phyloP scores from a whole-genome alignment of 1,284 basidiomycete genomes.

The Cutaneotrichosporon cutaneum region DNA sequence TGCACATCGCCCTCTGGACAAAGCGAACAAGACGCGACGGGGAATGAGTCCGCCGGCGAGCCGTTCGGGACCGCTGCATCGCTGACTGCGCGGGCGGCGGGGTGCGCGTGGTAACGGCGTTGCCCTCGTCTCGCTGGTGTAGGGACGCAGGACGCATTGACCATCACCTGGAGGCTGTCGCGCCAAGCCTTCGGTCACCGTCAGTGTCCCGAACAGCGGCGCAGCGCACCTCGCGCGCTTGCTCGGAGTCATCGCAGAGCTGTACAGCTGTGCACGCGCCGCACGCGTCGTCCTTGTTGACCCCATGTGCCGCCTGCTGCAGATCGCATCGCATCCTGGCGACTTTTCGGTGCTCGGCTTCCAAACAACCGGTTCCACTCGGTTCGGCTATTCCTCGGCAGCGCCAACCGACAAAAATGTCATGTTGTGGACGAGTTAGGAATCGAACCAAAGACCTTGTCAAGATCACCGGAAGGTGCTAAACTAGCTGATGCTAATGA shows the following conservation, averaged over 20 bases:
- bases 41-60: not conserved
- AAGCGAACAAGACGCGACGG: not conserved
- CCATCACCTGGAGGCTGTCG: too few relatives aligned
- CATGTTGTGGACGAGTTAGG: not conserved
- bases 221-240: too few relatives aligned
- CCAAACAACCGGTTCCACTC: not conserved
- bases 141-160: too few relatives aligned
- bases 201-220: too few relatives aligned
- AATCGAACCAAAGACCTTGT: constrained; percentile 2
- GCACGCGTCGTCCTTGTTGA: not conserved
- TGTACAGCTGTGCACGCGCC: not conserved
- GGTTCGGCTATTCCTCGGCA: not conserved
- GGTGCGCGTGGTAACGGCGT: too few relatives aligned
- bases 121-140: too few relatives aligned
- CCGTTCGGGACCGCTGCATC: not conserved
- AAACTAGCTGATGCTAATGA: not conserved
- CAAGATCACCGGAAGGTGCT: not conserved
- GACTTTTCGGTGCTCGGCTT: not conserved
- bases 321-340: not conserved
- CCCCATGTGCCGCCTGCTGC: too few relatives aligned
- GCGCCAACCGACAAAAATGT: not conserved
- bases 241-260: not conserved
- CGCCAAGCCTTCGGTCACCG: too few relatives aligned
- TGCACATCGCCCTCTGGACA: not conserved
- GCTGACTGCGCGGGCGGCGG: not conserved